These are phyloP conservation scores for Phytophthora parvispora DNA, from an alignment of 352 stramenopile species.

Conservation along the genomic window DNA sequence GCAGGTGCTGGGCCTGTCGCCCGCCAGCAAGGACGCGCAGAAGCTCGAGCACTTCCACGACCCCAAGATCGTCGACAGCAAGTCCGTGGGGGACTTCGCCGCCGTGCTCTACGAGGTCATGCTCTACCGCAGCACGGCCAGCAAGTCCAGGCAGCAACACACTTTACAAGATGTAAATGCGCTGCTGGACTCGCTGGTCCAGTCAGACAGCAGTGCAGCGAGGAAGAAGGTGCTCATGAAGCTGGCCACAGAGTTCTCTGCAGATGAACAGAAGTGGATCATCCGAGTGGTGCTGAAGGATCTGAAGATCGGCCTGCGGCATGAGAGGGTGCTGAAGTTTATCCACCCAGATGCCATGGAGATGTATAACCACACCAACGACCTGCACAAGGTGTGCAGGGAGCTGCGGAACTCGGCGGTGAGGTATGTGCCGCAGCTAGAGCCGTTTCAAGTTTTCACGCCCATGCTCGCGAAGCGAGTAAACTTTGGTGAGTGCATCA, in stretches of 20 bases:
- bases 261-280: constrained; percentile 88
- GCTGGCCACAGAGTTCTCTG: constrained; percentile 79
- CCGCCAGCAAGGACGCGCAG: constrained; percentile 73
- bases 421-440: constrained; percentile 82
- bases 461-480: constrained; percentile 90
- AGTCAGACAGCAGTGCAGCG: constrained; percentile 46
- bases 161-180: constrained; percentile 73
- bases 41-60: constrained; percentile 89
- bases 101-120: constrained; percentile 81
- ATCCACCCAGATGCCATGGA: constrained; percentile 86
- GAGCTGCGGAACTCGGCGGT: constrained; percentile 84
- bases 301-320: constrained; percentile 85
- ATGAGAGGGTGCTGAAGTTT: constrained; percentile 84
- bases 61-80: constrained; percentile 82
- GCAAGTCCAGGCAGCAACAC: constrained; percentile 51
- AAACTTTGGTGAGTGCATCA: constrained; percentile 86
- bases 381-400: constrained; percentile 79
- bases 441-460: constrained; percentile 88
- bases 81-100: constrained; percentile 86
- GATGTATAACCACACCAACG: constrained; percentile 92
- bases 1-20: constrained; percentile 74
- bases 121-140: constrained; percentile 64
- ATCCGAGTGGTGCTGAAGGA: constrained; percentile 89
- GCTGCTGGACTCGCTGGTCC: constrained; percentile 67
- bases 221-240: constrained; percentile 78